Evolutionary conservation across 176 grass and related monocot species (phyloP).

Genomic region (Dendrocalamus sinicus): DNA sequence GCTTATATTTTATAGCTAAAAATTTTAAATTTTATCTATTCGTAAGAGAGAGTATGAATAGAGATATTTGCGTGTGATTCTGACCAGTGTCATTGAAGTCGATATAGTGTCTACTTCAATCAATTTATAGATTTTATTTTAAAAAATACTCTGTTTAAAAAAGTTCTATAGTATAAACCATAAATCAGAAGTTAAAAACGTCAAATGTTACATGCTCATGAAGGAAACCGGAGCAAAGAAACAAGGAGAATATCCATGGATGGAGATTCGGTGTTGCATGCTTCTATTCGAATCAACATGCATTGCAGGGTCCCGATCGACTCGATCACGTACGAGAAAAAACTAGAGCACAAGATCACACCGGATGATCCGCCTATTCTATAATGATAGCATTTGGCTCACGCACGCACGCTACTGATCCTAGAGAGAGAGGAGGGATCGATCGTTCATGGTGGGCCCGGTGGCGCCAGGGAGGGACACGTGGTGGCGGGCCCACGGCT

Average conservation of each 20-base stretch:
- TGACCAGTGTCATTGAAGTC: fast-evolving
- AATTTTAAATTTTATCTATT: no score
- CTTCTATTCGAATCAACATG: background rate
- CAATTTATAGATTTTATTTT: no score
- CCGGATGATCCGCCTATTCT: background rate
- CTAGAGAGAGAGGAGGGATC: background rate
- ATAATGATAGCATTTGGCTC: background rate
- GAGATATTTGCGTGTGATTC: fast-evolving
- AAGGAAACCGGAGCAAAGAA: background rate
- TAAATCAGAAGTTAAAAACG: no score
- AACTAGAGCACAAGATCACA: background rate
- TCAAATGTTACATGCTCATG: no score
- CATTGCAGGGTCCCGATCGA: constrained; percentile 14
- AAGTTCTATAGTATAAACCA: no score
- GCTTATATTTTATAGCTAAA: no score
- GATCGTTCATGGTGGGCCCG: background rate
- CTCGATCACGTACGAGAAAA: background rate
- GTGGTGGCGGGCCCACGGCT: background rate
- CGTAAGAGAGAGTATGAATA: fast-evolving
- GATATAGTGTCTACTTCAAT: no score
- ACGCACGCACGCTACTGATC: background rate
- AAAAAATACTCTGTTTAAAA: no score
- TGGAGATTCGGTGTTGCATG: constrained; percentile 27
- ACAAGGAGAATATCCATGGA: background rate
- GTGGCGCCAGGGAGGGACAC: constrained; percentile 6